Base-by-base conservation (phyloP, 2,329 filamentous ascomycete genomes). In the Immersiporthe knoxdaviesiana region DNA sequence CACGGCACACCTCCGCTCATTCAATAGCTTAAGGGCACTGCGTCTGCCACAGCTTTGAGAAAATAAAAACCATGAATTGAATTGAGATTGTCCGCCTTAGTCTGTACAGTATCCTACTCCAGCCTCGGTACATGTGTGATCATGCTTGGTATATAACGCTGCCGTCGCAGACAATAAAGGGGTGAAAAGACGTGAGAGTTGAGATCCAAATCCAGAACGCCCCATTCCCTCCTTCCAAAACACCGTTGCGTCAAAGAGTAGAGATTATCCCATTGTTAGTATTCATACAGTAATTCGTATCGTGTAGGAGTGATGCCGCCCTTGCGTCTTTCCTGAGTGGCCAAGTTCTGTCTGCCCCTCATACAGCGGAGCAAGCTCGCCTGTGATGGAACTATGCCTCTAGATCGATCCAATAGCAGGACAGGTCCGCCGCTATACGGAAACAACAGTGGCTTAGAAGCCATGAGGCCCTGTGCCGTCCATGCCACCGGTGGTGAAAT, bases 401-500 rank as follows among this genome's bases (percentile, higher is more conserved):
- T 30, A 32, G 52, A 24, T 32, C 27, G 18, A 56, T 30, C 52
- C 7, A 14, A 18, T 6, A 8, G 12, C 24, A 32, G 27, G 2
- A 18, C 24, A 56, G 12, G 52, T 14, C 10, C 6, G 14, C 27
- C 14, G 18, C 4, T 30, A 6, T 2, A 30, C 14, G 11, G 52
- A 56, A 30, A 56, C 27, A 30, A 6, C 35, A 8, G 14, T 27
- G 5, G 50, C 24, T 44, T 60, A 70, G n/a, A 72, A 56, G 3
- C 68, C 66, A 35, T 72, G 77, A 0, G 79, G 77, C 0, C 79
- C 84, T 66, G 74, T 76, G 2, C 82, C 83, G 69, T 84, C 81
- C 11, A 72, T 39, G 3, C 83, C 84, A 0, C 84, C 83, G 0
- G 81, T 86, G 58, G 79, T 82, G 68, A 89, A 84, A 67, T 85